Evolutionary conservation across 1,139 yeast genomes (phyloP), one percentile per base, ranked within the genome.

Genomic region (Hansenula sp.): DNA sequence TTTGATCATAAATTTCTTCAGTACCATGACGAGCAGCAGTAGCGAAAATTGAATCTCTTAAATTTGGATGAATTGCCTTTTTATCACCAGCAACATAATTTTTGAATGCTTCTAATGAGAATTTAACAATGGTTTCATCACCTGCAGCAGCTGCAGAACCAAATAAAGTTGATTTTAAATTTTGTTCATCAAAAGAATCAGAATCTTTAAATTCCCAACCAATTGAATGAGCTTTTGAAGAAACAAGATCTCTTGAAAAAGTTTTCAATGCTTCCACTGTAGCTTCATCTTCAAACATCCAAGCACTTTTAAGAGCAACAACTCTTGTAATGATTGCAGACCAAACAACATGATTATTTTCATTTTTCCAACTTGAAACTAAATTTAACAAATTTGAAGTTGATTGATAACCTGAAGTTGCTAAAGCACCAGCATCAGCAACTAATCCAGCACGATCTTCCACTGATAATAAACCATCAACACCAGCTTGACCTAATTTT

Each of bases 371-470:
- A 29, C 73, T 67, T 45, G 77, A 71, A 38, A 85, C 75, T 55
- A 86, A 75, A 47, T 73, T 71, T 49, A 86, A 73, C 55, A 85
- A 73, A 53, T 73, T 79, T 12, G 80, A 69, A 24, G 94, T 81
- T 42, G 81, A 69, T 45, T 82, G 77, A 59, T 77, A 80, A 16
- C 95, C 95, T 34, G 89, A 77, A 14, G 80, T 66, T 3, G 92
- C 76, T 51, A 86, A 73, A 10, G 90, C 76, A 40, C 76, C 80
- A 21, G 87, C 85, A 66, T 87, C 96, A 21, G 94, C 88, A 37
- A 87, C 86, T 51, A 87, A 75, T 41, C 95, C 95, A 43, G 85
- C 83, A 62, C 94, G 80, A 61, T 87, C 96, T 60, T 84, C 90
- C 38, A 82, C 87, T 8, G 90, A 73, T 50, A 87, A 72, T 50